These are phyloP conservation scores for Stipa capillata DNA, from an alignment of 176 grass and related monocot species.

Conservation along the genomic window DNA sequence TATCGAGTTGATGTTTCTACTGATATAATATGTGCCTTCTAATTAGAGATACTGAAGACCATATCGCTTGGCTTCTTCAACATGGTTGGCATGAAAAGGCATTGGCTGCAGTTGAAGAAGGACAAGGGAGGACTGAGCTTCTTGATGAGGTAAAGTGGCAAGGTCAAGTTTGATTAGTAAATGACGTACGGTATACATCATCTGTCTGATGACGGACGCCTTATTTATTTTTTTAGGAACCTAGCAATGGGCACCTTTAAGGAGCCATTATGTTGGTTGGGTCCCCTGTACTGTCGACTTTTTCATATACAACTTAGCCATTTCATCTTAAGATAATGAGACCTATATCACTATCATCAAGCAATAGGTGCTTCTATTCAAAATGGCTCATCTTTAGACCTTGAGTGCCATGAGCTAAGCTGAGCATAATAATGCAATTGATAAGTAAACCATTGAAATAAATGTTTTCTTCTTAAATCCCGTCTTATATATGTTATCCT, in stretches of 20 bases:
- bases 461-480: not conserved
- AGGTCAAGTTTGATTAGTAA: not conserved
- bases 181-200: slow-evolving; percentile 4
- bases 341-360: not conserved
- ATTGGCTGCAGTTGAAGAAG: slow-evolving; percentile 90
- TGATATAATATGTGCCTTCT: slow-evolving; percentile 32
- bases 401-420: not conserved
- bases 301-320: not conserved
- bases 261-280: not conserved
- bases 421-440: not conserved
- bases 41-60: slow-evolving; percentile 97
- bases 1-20: not conserved
- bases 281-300: not conserved
- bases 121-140: slow-evolving; percentile 75
- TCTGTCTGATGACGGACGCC: slow-evolving; percentile 16
- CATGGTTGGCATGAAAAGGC: slow-evolving; percentile 98
- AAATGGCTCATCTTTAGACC: not conserved
- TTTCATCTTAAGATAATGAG: not conserved
- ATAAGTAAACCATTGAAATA: not conserved
- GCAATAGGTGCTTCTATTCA: not conserved
- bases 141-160: slow-evolving; percentile 78
- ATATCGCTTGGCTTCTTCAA: slow-evolving; percentile 97
- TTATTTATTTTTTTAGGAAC: not conserved
- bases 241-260: not conserved
- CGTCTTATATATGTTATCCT: too few species aligned